These are phyloP conservation scores for Mallotus japonicus DNA, from an alignment of 441 rosid genomes.

Conservation along the genomic window DNA sequence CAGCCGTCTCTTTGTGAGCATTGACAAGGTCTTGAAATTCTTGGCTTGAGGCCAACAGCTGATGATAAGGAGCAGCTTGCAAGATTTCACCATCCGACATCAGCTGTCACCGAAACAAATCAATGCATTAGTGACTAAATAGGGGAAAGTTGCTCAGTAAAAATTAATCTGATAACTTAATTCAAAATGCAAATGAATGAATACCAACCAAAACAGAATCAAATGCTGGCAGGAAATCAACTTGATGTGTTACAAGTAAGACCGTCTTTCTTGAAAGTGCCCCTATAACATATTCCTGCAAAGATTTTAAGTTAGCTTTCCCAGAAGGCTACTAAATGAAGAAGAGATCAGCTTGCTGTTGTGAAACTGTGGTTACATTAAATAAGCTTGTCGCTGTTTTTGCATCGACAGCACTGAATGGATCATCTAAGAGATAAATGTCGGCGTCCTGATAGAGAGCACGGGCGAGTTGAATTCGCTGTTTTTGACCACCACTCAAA, in stretches of 20 bases:
- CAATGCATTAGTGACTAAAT: background rate
- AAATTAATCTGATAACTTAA: background rate
- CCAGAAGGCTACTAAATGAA: background rate
- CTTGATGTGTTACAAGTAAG: conserved; percentile 92
- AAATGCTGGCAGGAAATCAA: conserved; percentile 92
- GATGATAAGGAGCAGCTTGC: conserved; percentile 70
- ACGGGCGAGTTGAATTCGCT: conserved; percentile 94
- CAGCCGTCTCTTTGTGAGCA: conserved; percentile 95
- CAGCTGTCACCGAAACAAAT: conserved; percentile 43
- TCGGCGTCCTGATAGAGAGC: conserved; percentile 95
- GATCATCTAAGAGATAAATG: conserved; percentile 92
- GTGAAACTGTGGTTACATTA: conserved; percentile 47
- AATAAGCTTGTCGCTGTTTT: conserved; percentile 91
- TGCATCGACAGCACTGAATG: conserved; percentile 98
- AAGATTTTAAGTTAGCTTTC: conserved; percentile 26
- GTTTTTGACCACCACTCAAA: conserved; percentile 97
- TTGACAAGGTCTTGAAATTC: conserved; percentile 88
- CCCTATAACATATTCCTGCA: conserved; percentile 80
- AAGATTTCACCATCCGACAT: conserved; percentile 89
- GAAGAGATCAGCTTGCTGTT: background rate
- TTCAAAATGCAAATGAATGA: background rate
- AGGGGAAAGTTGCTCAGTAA: background rate
- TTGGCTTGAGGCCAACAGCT: conserved; percentile 58
- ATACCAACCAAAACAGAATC: conserved; percentile 76
- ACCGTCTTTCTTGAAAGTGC: conserved; percentile 80